phyloP scores from a whole-genome alignment of 1,139 yeast genomes.

The Hemisphaericaspora xylanilytica region DNA sequence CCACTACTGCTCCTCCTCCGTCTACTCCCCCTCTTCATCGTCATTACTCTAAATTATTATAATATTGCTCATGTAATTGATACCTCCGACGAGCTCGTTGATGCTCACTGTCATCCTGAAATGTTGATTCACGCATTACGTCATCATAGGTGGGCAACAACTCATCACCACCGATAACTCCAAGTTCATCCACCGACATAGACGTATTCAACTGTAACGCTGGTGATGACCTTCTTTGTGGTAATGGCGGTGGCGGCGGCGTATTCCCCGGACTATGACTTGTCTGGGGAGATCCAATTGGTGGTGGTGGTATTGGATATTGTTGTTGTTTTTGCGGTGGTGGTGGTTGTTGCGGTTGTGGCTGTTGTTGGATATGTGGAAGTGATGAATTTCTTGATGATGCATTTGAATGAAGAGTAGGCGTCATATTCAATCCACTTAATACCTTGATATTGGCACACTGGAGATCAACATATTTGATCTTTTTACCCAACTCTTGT shows the following conservation, averaged over 20 bases:
- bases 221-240: conserved; percentile 1
- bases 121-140: conserved; percentile 26
- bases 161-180: conserved; percentile 5
- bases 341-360: conserved; percentile 1
- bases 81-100: conserved; percentile 34
- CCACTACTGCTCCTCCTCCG: too few relatives aligned
- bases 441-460: conserved; percentile 39
- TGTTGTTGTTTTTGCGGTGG: neutral
- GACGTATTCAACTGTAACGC: conserved; percentile 2
- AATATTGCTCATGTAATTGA: conserved; percentile 38
- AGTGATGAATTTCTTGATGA: conserved; percentile 11
- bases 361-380: conserved; percentile 6
- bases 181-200: conserved; percentile 2
- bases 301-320: too few relatives aligned
- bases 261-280: too few relatives aligned
- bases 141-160: conserved; percentile 39
- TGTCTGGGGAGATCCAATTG: neutral
- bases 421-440: conserved; percentile 40
- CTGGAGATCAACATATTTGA: conserved; percentile 31
- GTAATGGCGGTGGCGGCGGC: conserved; percentile 5
- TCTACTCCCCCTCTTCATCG: too few relatives aligned
- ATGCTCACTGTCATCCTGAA: conserved; percentile 29
- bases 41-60: conserved; percentile 24
- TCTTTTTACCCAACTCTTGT: conserved; percentile 20
- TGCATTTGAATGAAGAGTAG: conserved; percentile 21